Evolutionary conservation across 805 yeast genomes (phyloP), one percentile per base, ranked within the genome.

Genomic region (Nakazawaea ambrosiae): DNA sequence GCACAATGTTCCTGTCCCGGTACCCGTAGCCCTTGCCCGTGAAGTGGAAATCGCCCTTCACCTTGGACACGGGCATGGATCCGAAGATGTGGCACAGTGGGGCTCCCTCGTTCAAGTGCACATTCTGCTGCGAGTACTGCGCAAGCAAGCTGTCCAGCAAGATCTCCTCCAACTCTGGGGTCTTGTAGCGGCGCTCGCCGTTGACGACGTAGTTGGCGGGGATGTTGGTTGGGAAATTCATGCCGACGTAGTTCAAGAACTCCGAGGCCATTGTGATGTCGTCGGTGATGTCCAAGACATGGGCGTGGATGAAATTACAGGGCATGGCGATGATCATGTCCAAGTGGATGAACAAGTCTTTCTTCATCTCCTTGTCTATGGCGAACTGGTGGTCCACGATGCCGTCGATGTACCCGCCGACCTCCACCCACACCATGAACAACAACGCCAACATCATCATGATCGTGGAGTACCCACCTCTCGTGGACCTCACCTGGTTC

Each of bases 1-100:
- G 74, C 9, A 70, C 66, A 30, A 60, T 58, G 32, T 73, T 61
- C 41, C 73, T 58, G 43, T 70, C 78, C 27, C 59, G 47, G 44
- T 78, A 79, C 1, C 85, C 89, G 45, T 63, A 62, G 0, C 94
- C 94, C 48, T 73, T 78, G 2, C 84, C 87, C 2, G 89, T 82
- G 33, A 92, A 81, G 49, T 81, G 89, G 51, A 92, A 74, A 44
- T 81, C 87, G 6, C 98, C 98, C 36, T 68, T 61, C 4, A 92
- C 95, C 47, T 84, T 79, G 49, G 83, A 88, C 2, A 90, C 89
- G 0, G 94, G 89, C 34, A 89, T 68, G 1, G 76, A 64, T 3
- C 97, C 97, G 50, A 71, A 83, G 2, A 89, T 73, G 47, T 86
- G 86, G 58, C 97, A 89, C n/a, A 88, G 89, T 3, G 84, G 86